Percentiles rank a stretch among this genome's conserved stretches.
Evolutionary conservation across 2,329 filamentous ascomycete genomes (phyloP).

Genomic region (Cryphonectria naterciae): DNA sequence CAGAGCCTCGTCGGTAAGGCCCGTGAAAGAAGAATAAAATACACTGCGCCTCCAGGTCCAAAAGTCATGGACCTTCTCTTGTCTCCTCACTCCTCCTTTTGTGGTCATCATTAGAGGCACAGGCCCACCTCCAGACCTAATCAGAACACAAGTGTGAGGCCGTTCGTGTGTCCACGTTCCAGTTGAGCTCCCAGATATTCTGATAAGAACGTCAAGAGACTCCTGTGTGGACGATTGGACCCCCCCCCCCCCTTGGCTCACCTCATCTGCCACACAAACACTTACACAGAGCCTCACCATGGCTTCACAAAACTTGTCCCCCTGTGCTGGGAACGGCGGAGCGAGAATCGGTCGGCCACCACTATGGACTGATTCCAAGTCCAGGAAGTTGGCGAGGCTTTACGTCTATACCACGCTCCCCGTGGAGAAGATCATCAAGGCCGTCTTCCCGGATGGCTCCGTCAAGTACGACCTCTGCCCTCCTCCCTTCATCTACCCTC

Average conservation of each 20-base stretch:
- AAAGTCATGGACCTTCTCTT: constrained; percentile 10
- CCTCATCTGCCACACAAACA: constrained; percentile 11
- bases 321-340: constrained; percentile 22
- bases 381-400: constrained; percentile 58
- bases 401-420: constrained; percentile 61
- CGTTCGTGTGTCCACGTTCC: neutral
- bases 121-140: constrained; percentile 7
- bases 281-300: constrained; percentile 24
- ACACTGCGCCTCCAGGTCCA: constrained; percentile 22
- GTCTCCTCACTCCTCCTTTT: constrained; percentile 14
- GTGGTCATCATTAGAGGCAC: constrained; percentile 7
- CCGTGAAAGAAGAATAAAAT: constrained; percentile 20
- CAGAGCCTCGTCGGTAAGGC: constrained; percentile 25
- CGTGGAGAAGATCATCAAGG: constrained; percentile 56
- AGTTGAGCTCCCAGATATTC: neutral
- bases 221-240: neutral
- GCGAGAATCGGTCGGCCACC: constrained; percentile 55
- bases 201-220: constrained; percentile 4
- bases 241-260: neutral
- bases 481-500: neutral
- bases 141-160: constrained; percentile 3
- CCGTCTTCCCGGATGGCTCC: constrained; percentile 44
- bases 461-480: constrained; percentile 42
- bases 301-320: constrained; percentile 14
- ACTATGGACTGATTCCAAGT: constrained; percentile 58